Percentiles rank a stretch among this genome's conserved stretches.
These are phyloP conservation scores for Tetrapisispora arboricola DNA, from an alignment of 805 yeast genomes.

Conservation along the genomic window DNA sequence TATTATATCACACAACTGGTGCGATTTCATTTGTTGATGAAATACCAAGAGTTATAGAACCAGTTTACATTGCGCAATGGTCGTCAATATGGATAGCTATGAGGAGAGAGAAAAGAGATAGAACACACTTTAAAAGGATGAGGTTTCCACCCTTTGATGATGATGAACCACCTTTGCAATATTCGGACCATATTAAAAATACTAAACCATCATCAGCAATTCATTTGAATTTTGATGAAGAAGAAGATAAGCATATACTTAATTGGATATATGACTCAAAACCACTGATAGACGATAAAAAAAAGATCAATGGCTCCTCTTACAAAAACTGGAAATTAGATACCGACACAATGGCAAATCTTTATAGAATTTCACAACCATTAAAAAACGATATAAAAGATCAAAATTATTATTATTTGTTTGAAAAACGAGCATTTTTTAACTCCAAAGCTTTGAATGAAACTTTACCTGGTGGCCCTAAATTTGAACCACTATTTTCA, in stretches of 20 bases:
- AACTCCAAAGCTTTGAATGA: constrained; percentile 86
- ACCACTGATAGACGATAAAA: constrained; percentile 52
- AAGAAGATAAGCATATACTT: constrained; percentile 47
- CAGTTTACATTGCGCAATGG: constrained; percentile 92
- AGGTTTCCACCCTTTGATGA: constrained; percentile 95
- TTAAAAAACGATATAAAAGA: constrained; percentile 48
- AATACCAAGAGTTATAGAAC: constrained; percentile 82
- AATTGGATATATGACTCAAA: constrained; percentile 78
- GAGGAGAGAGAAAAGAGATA: constrained; percentile 89
- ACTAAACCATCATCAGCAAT: constrained; percentile 66
- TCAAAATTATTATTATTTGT: constrained; percentile 56
- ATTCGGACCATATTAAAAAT: constrained; percentile 69
- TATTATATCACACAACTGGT: constrained; percentile 81
- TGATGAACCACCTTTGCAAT: constrained; percentile 86
- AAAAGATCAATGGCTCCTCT: constrained; percentile 61
- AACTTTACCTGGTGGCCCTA: constrained; percentile 92
- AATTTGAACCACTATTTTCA: constrained; percentile 76
- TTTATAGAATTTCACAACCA: constrained; percentile 64
- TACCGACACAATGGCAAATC: constrained; percentile 48
- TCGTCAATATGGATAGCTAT: constrained; percentile 84
- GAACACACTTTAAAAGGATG: constrained; percentile 83
- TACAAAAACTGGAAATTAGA: constrained; percentile 64
- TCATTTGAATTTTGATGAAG: constrained; percentile 51
- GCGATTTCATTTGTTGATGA: constrained; percentile 95
- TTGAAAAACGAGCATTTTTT: constrained; percentile 69